Evolutionary conservation across 169 alveolate species (phyloP).

Genomic region (Nephromyces sp.): DNA sequence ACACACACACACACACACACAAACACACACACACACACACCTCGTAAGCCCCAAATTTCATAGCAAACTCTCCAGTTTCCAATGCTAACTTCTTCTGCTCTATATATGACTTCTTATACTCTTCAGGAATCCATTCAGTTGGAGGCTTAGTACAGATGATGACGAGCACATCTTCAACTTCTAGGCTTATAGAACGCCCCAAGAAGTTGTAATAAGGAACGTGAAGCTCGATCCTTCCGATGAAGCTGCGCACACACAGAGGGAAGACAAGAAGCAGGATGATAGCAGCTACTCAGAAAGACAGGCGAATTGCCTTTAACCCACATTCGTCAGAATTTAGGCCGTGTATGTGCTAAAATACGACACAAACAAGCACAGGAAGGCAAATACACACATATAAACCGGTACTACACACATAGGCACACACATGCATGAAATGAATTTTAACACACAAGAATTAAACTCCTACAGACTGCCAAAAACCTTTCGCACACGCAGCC

Average conservation of each 20-base stretch:
- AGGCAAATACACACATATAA: no score
- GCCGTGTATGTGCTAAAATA: neutral
- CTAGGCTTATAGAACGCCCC: neutral
- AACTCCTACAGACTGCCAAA: neutral
- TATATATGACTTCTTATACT: neutral
- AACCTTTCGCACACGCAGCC: neutral
- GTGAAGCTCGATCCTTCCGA: slow-evolving; percentile 6
- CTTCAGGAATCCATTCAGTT: slow-evolving; percentile 8
- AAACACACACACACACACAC: no score
- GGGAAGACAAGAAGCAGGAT: neutral
- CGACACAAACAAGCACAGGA: neutral
- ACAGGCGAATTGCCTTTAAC: no score
- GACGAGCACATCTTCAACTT: slow-evolving; percentile 11
- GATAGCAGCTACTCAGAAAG: no score
- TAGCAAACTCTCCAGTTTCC: slow-evolving; percentile 1
- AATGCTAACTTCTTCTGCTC: slow-evolving; percentile 5
- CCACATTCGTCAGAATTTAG: no score
- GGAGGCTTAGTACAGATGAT: neutral
- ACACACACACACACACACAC: no score
- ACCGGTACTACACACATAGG: neutral
- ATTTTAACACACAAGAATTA: neutral
- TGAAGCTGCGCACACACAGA: slow-evolving; percentile 36
- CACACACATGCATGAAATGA: neutral
- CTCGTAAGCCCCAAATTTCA: slow-evolving; percentile 18
- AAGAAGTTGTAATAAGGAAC: slow-evolving; percentile 4